Percentiles rank a stretch among this genome's conserved stretches.
These are phyloP conservation scores for Oryza officinalis DNA, from an alignment of 176 grass and related monocot species.

Conservation along the genomic window DNA sequence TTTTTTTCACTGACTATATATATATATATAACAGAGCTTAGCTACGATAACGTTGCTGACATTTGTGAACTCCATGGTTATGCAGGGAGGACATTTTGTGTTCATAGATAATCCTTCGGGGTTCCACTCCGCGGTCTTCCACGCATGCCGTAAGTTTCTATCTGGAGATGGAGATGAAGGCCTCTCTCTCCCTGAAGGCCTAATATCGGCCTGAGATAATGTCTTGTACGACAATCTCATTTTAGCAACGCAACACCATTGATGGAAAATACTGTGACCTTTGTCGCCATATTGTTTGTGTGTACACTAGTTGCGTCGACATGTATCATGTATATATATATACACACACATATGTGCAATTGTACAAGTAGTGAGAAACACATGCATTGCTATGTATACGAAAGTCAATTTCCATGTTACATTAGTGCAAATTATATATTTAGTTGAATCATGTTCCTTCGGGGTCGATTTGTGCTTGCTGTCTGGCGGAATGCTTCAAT, in stretches of 20 bases:
- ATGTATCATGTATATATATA: neutral
- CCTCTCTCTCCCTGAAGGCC: conserved; percentile 55
- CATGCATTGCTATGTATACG: neutral
- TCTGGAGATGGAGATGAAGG: conserved; percentile 48
- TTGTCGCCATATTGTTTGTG: neutral
- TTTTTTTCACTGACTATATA: conserved; percentile 13
- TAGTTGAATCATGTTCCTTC: neutral
- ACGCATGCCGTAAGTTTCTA: conserved; percentile 78
- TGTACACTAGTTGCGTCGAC: neutral
- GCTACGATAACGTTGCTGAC: neutral
- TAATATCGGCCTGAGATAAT: conserved; percentile 53
- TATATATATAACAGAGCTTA: neutral
- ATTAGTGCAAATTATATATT: neutral
- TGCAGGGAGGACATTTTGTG: conserved; percentile 89
- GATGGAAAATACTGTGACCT: neutral
- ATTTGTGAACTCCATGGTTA: neutral
- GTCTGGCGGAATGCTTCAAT: neutral
- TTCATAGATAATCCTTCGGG: conserved; percentile 91
- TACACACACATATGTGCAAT: neutral
- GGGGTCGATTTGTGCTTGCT: neutral
- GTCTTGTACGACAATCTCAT: neutral
- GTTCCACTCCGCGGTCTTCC: conserved; percentile 74
- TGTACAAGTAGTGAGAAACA: neutral
- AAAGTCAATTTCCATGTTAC: neutral
- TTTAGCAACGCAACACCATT: neutral